Conservation (phyloP, 768 basidiomycete species). For the Pulveroboletus frians region DNA sequence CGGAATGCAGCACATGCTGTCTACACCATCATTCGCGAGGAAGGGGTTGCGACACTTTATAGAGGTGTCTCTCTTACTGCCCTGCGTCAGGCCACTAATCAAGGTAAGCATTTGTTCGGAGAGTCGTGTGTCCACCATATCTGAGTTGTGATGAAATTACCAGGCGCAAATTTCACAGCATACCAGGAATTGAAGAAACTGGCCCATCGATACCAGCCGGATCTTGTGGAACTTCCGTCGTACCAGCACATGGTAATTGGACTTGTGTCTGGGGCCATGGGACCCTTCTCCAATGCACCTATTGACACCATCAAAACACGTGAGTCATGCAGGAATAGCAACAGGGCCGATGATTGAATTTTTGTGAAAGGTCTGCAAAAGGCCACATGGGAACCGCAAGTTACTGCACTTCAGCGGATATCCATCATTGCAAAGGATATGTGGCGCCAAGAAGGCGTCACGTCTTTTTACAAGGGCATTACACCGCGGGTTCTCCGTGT, state of each 20-base stretch:
- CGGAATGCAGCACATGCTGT: slow-evolving; percentile 96
- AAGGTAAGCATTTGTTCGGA: slow-evolving; percentile 47
- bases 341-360: background rate
- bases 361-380: slow-evolving; percentile 70
- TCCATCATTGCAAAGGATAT: slow-evolving; percentile 80
- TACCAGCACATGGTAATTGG: slow-evolving; percentile 97
- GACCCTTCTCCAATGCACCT: slow-evolving; percentile 96
- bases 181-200: slow-evolving; percentile 95
- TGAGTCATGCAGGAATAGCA: slow-evolving; percentile 31
- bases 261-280: slow-evolving; percentile 94
- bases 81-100: slow-evolving; percentile 94
- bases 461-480: slow-evolving; percentile 97
- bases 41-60: slow-evolving; percentile 80
- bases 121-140: background rate
- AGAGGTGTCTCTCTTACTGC: slow-evolving; percentile 93
- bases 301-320: slow-evolving; percentile 95
- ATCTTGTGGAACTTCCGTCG: slow-evolving; percentile 73
- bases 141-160: background rate
- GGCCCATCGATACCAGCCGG: slow-evolving; percentile 73
- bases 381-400: slow-evolving; percentile 64
- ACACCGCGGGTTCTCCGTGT: slow-evolving; percentile 94
- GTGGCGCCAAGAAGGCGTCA: slow-evolving; percentile 86
- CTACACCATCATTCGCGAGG: slow-evolving; percentile 90
- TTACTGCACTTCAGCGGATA: slow-evolving; percentile 77
- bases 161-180: slow-evolving; percentile 95